Percentiles rank a stretch among this genome's conserved stretches.
Evolutionary conservation across 345 rosid species (phyloP).

Genomic region (Kernera saxatilis): DNA sequence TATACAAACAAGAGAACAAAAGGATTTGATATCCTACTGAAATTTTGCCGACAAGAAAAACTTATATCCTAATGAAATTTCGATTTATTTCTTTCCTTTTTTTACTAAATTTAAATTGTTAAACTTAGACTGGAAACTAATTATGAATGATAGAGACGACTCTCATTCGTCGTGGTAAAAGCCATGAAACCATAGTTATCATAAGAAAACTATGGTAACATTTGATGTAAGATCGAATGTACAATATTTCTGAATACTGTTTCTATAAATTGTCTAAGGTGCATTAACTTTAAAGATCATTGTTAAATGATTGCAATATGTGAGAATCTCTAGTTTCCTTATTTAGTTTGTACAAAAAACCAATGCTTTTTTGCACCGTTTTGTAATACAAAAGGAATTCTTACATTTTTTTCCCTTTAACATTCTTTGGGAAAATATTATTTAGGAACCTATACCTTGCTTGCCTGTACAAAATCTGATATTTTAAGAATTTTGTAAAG

Average conservation of each 20-base stretch:
- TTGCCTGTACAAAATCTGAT: slow-evolving; percentile 13
- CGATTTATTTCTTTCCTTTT: not conserved
- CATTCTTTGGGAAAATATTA: not conserved
- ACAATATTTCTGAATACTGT: not conserved
- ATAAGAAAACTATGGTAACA: too few species aligned
- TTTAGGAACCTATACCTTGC: slow-evolving; percentile 14
- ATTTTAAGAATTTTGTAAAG: not conserved
- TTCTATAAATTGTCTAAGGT: not conserved
- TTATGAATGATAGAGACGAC: not conserved
- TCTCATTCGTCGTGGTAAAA: too few species aligned
- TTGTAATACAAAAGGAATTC: not conserved
- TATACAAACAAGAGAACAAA: not conserved
- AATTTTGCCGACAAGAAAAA: slow-evolving; percentile 15
- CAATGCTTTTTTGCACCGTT: not conserved
- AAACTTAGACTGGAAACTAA: not conserved
- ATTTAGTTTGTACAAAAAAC: slow-evolving; percentile 16
- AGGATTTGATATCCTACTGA: not conserved
- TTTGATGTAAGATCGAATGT: not conserved
- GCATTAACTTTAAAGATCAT: not conserved
- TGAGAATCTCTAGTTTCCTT: slow-evolving; percentile 23
- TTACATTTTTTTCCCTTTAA: not conserved
- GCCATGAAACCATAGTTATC: not conserved
- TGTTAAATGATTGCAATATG: slow-evolving; percentile 6
- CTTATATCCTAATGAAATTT: not conserved
- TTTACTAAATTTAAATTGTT: not conserved